phyloP scores from a whole-genome alignment of 805 yeast species.

The Candida schatavii region DNA sequence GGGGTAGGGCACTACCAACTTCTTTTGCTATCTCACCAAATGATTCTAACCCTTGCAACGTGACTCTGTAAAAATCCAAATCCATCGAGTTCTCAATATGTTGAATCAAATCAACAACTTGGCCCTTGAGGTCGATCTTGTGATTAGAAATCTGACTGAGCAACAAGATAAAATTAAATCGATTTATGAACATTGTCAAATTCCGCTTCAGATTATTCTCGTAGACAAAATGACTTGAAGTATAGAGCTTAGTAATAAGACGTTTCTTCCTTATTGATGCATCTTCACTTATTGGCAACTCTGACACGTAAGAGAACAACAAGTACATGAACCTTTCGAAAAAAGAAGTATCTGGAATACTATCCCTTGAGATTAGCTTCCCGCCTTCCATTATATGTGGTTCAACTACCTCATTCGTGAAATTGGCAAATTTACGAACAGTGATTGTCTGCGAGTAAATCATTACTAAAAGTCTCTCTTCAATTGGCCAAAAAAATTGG shows the following conservation, averaged over 20 bases:
- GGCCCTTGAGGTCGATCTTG: constrained; percentile 27
- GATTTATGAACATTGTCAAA: constrained; percentile 32
- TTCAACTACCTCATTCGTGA: constrained; percentile 27
- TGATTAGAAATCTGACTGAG: constrained; percentile 30
- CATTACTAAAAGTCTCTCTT: constrained; percentile 29
- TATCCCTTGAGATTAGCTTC: constrained; percentile 20
- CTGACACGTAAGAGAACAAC: constrained; percentile 31
- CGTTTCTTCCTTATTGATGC: constrained; percentile 24
- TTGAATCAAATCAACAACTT: constrained; percentile 22
- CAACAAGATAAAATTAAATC: constrained; percentile 34
- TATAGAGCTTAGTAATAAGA: constrained; percentile 33
- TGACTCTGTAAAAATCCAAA: constrained; percentile 18
- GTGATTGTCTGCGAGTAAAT: constrained; percentile 29
- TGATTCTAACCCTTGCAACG: constrained; percentile 18
- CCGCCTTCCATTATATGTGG: constrained; percentile 25
- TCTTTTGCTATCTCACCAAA: constrained; percentile 16
- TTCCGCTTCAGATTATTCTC: constrained; percentile 22
- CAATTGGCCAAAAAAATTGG: constrained; percentile 28
- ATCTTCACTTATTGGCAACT: constrained; percentile 13
- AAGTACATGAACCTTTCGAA: constrained; percentile 38
- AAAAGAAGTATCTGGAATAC: constrained; percentile 25
- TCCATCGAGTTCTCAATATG: constrained; percentile 23
- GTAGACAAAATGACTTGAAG: constrained; percentile 36
- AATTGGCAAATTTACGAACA: constrained; percentile 32
- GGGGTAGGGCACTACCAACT: constrained; percentile 16